phyloP scores from a whole-genome alignment of 352 stramenopile genomes.

The Phytophthora colocasiae region DNA sequence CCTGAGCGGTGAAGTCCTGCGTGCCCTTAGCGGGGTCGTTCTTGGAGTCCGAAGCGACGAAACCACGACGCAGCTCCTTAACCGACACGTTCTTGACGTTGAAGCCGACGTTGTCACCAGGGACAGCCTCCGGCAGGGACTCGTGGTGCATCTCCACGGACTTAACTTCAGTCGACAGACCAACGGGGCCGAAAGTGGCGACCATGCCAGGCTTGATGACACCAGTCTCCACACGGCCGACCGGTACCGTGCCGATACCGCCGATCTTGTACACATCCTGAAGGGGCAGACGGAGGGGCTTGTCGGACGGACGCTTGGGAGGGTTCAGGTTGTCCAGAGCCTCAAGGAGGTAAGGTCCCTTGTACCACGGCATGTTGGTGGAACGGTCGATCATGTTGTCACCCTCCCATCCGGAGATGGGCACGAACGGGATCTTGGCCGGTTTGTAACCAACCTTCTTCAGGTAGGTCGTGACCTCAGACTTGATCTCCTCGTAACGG shows the following conservation, averaged over 20 bases:
- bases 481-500: slow-evolving; percentile 96
- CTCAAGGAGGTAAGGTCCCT: slow-evolving; percentile 92
- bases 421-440: slow-evolving; percentile 95
- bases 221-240: slow-evolving; percentile 97
- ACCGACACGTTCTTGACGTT: slow-evolving; percentile 97
- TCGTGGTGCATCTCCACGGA: slow-evolving; percentile 98
- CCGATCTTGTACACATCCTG: slow-evolving; percentile 99
- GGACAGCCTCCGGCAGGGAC: slow-evolving; percentile 89
- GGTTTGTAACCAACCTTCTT: slow-evolving; percentile 98
- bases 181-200: slow-evolving; percentile 91
- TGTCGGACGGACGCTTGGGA: slow-evolving; percentile 94
- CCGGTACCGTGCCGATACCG: slow-evolving; percentile 96
- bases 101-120: slow-evolving; percentile 98
- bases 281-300: slow-evolving; percentile 96
- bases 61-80: slow-evolving; percentile 95
- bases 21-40: slow-evolving; percentile 90
- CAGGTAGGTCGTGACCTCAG: slow-evolving; percentile 92
- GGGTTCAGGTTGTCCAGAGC: slow-evolving; percentile 91
- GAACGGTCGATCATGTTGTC: slow-evolving; percentile 98
- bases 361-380: slow-evolving; percentile 97
- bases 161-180: slow-evolving; percentile 94
- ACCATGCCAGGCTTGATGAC: slow-evolving; percentile 95
- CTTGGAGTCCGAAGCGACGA: slow-evolving; percentile 94
- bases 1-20: slow-evolving; percentile 94
- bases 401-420: slow-evolving; percentile 96